A percentile compares a stretch with the other conserved stretches of the same genome.
Evolutionary conservation across 2,329 filamentous ascomycete genomes (phyloP).

Genomic region (Hypoxylon sp.): DNA sequence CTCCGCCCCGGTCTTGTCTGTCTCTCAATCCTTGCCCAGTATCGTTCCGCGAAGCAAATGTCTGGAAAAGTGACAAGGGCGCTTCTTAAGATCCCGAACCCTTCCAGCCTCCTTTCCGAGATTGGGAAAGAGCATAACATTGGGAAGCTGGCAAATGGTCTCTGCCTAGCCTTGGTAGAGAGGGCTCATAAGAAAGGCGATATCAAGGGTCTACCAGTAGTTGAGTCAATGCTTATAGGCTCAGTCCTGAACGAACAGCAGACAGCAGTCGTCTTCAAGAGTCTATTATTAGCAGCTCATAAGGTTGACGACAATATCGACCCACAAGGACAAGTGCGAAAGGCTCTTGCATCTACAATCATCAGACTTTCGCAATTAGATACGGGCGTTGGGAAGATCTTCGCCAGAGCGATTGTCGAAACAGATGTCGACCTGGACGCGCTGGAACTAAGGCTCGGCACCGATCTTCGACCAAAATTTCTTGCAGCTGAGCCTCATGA

Average conservation of each 20-base stretch:
- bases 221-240: slow-evolving; percentile 73
- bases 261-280: slow-evolving; percentile 75
- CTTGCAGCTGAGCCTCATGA: slow-evolving; percentile 66
- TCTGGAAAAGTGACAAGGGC: slow-evolving; percentile 79
- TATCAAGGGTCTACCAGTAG: slow-evolving; percentile 68
- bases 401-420: slow-evolving; percentile 76
- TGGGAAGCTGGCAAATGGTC: slow-evolving; percentile 79
- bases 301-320: slow-evolving; percentile 70
- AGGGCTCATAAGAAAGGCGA: slow-evolving; percentile 73
- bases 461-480: slow-evolving; percentile 73
- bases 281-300: slow-evolving; percentile 73
- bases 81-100: slow-evolving; percentile 73
- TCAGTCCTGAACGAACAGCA: slow-evolving; percentile 75
- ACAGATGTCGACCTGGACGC: slow-evolving; percentile 80
- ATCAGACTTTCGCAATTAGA: slow-evolving; percentile 74
- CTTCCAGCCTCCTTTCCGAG: slow-evolving; percentile 72
- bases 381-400: slow-evolving; percentile 72
- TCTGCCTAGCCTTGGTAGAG: slow-evolving; percentile 77
- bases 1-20: slow-evolving; percentile 82
- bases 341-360: slow-evolving; percentile 76
- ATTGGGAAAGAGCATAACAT: slow-evolving; percentile 76
- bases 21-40: slow-evolving; percentile 84
- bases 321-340: slow-evolving; percentile 69
- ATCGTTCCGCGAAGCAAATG: slow-evolving; percentile 78
- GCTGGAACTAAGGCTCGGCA: slow-evolving; percentile 81